Base-by-base conservation (phyloP, 2,329 filamentous ascomycete species). In the Sarocladiaceae sp. region DNA sequence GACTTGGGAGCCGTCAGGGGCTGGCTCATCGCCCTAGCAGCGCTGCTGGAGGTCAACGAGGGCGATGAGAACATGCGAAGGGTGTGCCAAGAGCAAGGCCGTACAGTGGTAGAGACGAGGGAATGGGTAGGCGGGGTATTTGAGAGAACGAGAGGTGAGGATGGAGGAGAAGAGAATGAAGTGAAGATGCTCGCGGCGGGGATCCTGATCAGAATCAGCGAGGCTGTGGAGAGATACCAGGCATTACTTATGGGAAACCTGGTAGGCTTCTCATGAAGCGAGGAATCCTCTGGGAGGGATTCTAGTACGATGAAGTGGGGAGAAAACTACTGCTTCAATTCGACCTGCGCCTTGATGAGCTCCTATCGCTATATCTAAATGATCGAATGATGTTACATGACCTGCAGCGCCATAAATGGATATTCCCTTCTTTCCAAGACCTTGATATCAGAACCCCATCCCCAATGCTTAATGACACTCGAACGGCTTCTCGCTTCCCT, bases 61-160 rank as follows among this genome's bases (percentile, higher is more conserved):
- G 76, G 80, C 40, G 80, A 88, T 48, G 23, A 27, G 23, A 29
- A 16, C 23, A 78, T 84, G 66, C 70, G 81, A 53, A 72, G 80
- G 2, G 62, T 98, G 3, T 91, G 88, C 40, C 79, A 82, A 47
- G 78, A 83, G 46, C 79, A 88, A 54, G 82, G 85, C 1, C 78
- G 80, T 45, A 82, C 91, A 60, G 68, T 97, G 18, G 73, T 95
- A 43, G 91, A 97, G 72, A 85, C 88, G 48, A 79, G 87, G 55
- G 85, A 88, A 56, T 98, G 93, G 93, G 85, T 87, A 2, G 75
- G 80, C 33, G 72, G 72, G 45, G 76, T 96, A 2, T 94, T 96
- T 62, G 78, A 84, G 48, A 69, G 69, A 26, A 69, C 67, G 6
- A 65, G 69, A 23, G 74, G 74, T 0, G 68, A 68, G 0, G 71